These are phyloP conservation scores for Ustilago esculenta DNA, from an alignment of 1,284 basidiomycete species.

Conservation along the genomic window DNA sequence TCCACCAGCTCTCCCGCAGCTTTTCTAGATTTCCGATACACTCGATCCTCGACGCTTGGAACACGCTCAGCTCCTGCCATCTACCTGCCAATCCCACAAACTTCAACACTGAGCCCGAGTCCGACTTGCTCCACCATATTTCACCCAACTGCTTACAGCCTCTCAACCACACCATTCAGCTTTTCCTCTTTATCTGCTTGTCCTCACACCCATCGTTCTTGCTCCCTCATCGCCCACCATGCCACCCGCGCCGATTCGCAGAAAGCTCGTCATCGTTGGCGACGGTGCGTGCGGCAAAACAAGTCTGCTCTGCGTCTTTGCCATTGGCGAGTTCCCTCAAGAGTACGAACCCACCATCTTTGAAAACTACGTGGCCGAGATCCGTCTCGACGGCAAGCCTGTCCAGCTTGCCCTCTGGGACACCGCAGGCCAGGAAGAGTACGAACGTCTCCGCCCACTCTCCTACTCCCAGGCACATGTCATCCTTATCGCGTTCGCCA, in stretches of 20 bases:
- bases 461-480: conserved; percentile 98
- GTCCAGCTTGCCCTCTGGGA: conserved; percentile 96
- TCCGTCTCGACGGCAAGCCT: conserved; percentile 93
- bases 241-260: conserved; percentile 74
- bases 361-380: conserved; percentile 98
- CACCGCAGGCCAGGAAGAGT: conserved; percentile 94
- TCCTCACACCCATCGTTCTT: too few species aligned
- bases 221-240: conserved; percentile 9
- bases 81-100: too few species aligned
- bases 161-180: too few species aligned
- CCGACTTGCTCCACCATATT: too few species aligned
- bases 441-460: conserved; percentile 91
- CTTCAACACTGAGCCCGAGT: too few species aligned
- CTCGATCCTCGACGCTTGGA: too few species aligned
- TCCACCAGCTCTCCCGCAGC: too few species aligned
- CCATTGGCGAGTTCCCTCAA: conserved; percentile 94
- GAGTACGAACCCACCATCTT: conserved; percentile 85
- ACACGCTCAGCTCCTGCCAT: too few species aligned
- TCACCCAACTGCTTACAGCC: too few species aligned
- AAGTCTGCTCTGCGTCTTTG: conserved; percentile 73
- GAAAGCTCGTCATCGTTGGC: conserved; percentile 91
- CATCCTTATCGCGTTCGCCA: conserved; percentile 94
- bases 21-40: too few species aligned
- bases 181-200: too few species aligned
- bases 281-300: conserved; percentile 63